Base-by-base conservation (phyloP, 176 grass and related monocot species). In the Lolium perenne region DNA sequence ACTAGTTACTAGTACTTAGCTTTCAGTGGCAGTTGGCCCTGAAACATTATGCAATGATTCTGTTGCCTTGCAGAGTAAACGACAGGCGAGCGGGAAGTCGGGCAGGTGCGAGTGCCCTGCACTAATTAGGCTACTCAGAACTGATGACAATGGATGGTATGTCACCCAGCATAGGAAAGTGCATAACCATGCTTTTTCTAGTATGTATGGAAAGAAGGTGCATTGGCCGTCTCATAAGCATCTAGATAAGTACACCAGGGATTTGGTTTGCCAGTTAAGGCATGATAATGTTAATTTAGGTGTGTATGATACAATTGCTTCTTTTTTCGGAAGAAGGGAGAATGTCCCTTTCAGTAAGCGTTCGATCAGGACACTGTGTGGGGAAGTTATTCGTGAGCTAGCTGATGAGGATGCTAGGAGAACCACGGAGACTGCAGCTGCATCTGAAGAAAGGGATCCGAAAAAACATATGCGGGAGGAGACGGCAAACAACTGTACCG, bases 161-260 rank as follows among this genome's bases (percentile, higher is more conserved):
- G n/a, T 73, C n/a, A 74, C 71, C 71, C 71, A 15, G n/a, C 71
- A 74, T 74, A 49, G 70, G 71, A 49, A 74, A 74, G 71, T 49
- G n/a, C 70, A 73, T 73, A 73, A 73, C 70, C 70, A 73, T 73
- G 20, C 20, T 14, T 14, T 73, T 47, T 48, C 11, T 11, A 7
- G 0, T 73, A 73, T 43, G 23, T 73, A 73, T 73, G 45, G 43
- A 74, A 23, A 74, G 5, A 74, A 25, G 71, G 43, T 74, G 13
- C 45, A 49, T 74, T 74, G 71, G 71, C 71, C 71, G 3, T 74
- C 71, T 74, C 71, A 74, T 74, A 49, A 74, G 71, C 71, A 74
- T 49, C n/a, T 74, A 74, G 71, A 74, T 48, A 49, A 74, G 71
- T 74, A 49, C 43, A 74, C 71, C 43, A 74, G 11, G 71, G 71